Conservation (phyloP, 2,329 filamentous ascomycete species). For the Trichoderma semiorbis region DNA sequence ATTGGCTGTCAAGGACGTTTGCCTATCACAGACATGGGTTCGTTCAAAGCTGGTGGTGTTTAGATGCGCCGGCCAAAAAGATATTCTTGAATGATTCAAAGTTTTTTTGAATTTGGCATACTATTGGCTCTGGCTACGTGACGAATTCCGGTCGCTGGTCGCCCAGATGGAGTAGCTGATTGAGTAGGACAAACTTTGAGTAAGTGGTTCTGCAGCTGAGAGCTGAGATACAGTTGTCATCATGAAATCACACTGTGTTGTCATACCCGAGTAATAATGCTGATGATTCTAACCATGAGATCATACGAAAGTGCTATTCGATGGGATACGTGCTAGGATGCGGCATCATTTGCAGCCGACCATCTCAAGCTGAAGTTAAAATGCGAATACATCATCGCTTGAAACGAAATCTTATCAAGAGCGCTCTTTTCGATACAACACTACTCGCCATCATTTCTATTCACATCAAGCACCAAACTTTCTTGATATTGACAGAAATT, state of each 20-base stretch:
- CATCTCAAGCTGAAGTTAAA: not conserved
- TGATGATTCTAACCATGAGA: not conserved
- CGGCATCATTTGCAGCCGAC: not conserved
- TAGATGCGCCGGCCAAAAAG: not conserved
- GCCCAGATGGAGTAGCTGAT: not conserved
- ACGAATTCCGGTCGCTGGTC: not conserved
- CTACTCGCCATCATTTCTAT: not conserved
- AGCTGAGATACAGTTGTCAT: not conserved
- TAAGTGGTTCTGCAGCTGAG: not conserved
- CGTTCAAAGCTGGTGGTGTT: not conserved
- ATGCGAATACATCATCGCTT: not conserved
- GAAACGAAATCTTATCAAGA: not conserved
- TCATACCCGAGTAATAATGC: not conserved
- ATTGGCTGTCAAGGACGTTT: not conserved
- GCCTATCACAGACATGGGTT: not conserved
- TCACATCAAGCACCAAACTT: not conserved
- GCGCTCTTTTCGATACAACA: not conserved
- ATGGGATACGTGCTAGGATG: not conserved
- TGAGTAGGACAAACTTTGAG: not conserved
- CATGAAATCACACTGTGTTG: not conserved
- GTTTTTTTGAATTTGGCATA: not conserved
- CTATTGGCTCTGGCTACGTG: not conserved
- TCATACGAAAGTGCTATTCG: not conserved
- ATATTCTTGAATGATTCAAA: not conserved
- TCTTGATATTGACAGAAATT: not conserved